phyloP scores from a whole-genome alignment of 345 rosid species.

The Camelina laxa region DNA sequence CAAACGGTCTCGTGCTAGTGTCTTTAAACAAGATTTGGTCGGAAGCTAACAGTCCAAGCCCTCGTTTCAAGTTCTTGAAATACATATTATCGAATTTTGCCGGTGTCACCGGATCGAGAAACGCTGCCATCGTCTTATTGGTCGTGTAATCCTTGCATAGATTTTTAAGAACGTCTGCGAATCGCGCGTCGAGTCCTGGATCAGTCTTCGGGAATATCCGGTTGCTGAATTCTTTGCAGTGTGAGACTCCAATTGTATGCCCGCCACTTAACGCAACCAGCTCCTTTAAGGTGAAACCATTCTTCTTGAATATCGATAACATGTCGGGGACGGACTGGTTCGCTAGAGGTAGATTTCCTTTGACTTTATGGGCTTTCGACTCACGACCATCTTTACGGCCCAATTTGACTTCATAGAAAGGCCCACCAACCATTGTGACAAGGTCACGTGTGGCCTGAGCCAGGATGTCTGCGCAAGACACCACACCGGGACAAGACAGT shows the following conservation, averaged over 20 bases:
- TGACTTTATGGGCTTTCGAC: constrained; percentile 44
- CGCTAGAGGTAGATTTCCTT: constrained; percentile 43
- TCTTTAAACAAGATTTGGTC: constrained; percentile 49
- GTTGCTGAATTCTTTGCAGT: constrained; percentile 52
- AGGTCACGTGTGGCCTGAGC: constrained; percentile 64
- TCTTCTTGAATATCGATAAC: constrained; percentile 39
- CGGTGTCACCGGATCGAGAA: constrained; percentile 60
- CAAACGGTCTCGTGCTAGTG: constrained; percentile 47
- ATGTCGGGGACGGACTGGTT: constrained; percentile 48
- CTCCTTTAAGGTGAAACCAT: constrained; percentile 50
- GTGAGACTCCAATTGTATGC: constrained; percentile 64
- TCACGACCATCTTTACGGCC: constrained; percentile 65
- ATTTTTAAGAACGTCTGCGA: constrained; percentile 43
- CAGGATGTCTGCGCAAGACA: constrained; percentile 65
- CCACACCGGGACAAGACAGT: constrained; percentile 57
- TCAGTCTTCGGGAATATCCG: constrained; percentile 47
- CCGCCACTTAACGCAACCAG: constrained; percentile 60
- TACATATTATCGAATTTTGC: constrained; percentile 61
- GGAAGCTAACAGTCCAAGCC: constrained; percentile 48
- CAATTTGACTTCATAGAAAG: constrained; percentile 46
- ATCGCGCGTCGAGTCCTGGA: constrained; percentile 45
- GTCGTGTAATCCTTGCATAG: constrained; percentile 41
- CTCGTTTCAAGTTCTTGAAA: constrained; percentile 51
- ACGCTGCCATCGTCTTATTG: constrained; percentile 49
- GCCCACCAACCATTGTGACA: constrained; percentile 62